A percentile compares a stretch with the other conserved stretches of the same genome.
Conservation (phyloP, 1,139 yeast genomes). For the Petasospora fabianii region DNA sequence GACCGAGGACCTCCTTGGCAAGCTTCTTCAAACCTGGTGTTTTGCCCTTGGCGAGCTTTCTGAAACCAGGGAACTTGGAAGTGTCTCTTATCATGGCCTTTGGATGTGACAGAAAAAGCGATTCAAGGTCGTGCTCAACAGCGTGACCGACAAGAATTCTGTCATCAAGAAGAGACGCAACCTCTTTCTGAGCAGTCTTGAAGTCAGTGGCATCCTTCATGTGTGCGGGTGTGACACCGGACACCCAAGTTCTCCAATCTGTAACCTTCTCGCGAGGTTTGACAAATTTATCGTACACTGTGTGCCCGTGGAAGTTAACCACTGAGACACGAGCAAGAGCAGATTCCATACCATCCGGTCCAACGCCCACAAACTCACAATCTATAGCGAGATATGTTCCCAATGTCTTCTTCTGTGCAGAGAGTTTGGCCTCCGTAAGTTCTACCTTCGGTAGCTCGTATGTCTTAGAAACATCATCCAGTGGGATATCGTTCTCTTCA, state of each 20-base stretch:
- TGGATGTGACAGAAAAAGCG: constrained; percentile 68
- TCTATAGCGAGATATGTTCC: constrained; percentile 83
- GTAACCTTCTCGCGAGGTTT: constrained; percentile 72
- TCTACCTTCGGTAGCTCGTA: constrained; percentile 15
- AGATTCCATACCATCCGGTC: constrained; percentile 63
- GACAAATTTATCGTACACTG: constrained; percentile 69
- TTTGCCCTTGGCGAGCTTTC: constrained; percentile 57
- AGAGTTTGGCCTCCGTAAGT: constrained; percentile 8
- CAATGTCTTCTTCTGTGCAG: constrained; percentile 29
- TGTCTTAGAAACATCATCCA: constrained; percentile 16
- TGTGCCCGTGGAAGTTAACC: constrained; percentile 77
- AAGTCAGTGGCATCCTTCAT: constrained; percentile 66
- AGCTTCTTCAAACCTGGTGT: constrained; percentile 72
- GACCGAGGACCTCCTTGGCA: constrained; percentile 50
- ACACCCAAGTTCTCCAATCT: constrained; percentile 94
- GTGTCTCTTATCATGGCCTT: constrained; percentile 68
- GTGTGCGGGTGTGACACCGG: constrained; percentile 73
- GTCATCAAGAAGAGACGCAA: constrained; percentile 44
- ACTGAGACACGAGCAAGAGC: constrained; percentile 84
- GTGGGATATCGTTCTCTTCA: constrained; percentile 22
- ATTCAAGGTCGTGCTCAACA: constrained; percentile 69
- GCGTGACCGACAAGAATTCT: constrained; percentile 82
- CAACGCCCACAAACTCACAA: constrained; percentile 94
- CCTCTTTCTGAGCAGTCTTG: constrained; percentile 59
- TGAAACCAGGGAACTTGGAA: constrained; percentile 55